Evolutionary conservation across 2,329 filamentous ascomycete genomes (phyloP).

Genomic region (Akanthomyces dipterigenus): DNA sequence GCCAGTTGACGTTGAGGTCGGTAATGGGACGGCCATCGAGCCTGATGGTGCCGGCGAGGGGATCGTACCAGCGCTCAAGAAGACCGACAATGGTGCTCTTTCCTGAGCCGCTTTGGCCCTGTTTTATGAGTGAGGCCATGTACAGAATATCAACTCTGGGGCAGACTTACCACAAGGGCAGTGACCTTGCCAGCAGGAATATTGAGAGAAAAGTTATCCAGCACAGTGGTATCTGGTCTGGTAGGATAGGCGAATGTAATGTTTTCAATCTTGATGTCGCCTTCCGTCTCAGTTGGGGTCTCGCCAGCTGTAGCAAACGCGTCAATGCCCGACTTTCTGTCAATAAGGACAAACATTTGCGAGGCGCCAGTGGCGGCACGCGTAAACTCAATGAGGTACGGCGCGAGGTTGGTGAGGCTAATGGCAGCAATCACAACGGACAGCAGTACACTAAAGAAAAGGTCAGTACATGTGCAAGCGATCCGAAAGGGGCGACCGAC

Average conservation of each 20-base stretch:
- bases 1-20: slow-evolving; percentile 31
- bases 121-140: neutral
- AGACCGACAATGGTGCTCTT: slow-evolving; percentile 34
- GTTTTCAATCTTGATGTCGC: slow-evolving; percentile 31
- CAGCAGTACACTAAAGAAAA: slow-evolving; percentile 26
- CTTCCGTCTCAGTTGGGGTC: slow-evolving; percentile 22
- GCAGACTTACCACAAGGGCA: slow-evolving; percentile 35
- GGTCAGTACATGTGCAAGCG: neutral
- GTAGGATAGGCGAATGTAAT: slow-evolving; percentile 40
- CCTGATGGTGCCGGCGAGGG: slow-evolving; percentile 26
- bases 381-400: slow-evolving; percentile 32
- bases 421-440: slow-evolving; percentile 32
- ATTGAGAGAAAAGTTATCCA: slow-evolving; percentile 34
- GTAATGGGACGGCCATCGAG: slow-evolving; percentile 29
- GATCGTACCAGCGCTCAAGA: slow-evolving; percentile 34
- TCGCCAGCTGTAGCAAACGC: slow-evolving; percentile 28
- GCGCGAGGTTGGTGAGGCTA: slow-evolving; percentile 30
- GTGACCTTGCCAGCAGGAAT: slow-evolving; percentile 40
- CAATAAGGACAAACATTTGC: slow-evolving; percentile 32
- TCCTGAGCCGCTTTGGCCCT: slow-evolving; percentile 32
- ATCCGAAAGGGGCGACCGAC: slow-evolving; percentile 17
- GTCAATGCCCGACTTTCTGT: slow-evolving; percentile 30
- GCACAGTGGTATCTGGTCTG: slow-evolving; percentile 33
- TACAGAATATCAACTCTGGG: too few species aligned
- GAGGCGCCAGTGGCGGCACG: slow-evolving; percentile 29